Evolutionary conservation across 495 filamentous ascomycete species (phyloP), one percentile per base, ranked within the genome.

Genomic region (Melanomma pulvis-pyrius): DNA sequence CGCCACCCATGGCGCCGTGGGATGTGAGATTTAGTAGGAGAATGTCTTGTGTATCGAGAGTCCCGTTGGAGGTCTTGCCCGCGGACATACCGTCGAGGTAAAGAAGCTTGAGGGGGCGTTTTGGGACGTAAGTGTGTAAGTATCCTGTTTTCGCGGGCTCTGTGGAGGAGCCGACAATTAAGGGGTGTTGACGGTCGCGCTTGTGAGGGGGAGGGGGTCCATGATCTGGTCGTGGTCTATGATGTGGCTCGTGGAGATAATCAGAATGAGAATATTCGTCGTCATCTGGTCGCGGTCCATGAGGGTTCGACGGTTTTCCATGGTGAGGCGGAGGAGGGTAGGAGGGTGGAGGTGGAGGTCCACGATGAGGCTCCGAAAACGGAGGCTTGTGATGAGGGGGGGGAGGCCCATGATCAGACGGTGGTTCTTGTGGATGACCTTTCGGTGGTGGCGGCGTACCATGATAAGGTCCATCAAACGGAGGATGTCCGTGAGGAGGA

Each of bases 51-150:
- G 80, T 81, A 68, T 89, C 87, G 11, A 88, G 74, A 0, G 86
- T 87, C 1, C 87, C 87, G 68, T 86, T 82, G 1, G 60, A 15
- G 1, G 82, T 81, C 67, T 87, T 88, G 6, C 77, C 86, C 0
- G 86, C 86, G 2, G 81, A 82, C 76, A 82, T 83, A 8, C 87
- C 86, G 63, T 89, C 86, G 39, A 88, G 71, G 57, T 89, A 89
- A 25, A 89, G 68, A 0, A 88, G 79, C 6, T 78, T 77, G 0
- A 89, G 77, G 19, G 80, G 73, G 29, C 79, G 76, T 0, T 72
- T 77, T 0, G 84, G 77, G 0, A 73, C 71, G 70, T 85, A 87
- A 4, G 79, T 82, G 62, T 87, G 84, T 0, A 88, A 73, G 62
- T 81, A 86, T 25, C 86, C 86, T 4, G 39, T 41, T 49, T n/a